Evolutionary conservation across 163 green algal genomes (phyloP).

Genomic region (Chlorella variabilis): DNA sequence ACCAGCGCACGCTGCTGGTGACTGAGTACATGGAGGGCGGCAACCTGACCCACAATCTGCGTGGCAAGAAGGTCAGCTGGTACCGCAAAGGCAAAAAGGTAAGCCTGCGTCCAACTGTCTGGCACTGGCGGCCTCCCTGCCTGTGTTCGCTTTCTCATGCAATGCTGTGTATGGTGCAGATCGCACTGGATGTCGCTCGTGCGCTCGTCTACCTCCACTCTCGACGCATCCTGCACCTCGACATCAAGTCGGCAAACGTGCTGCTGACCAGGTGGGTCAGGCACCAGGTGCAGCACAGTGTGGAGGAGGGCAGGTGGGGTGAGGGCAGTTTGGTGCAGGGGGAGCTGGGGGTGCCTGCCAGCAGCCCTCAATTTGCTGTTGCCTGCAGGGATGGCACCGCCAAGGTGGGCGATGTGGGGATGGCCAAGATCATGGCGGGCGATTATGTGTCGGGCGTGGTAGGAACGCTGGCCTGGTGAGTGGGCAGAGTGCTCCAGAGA

Average conservation of each 20-base stretch:
- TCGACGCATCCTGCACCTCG: constrained; percentile 52
- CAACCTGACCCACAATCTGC: constrained; percentile 45
- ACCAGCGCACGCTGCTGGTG: constrained; percentile 28
- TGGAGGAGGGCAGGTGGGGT: neutral
- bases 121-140: too few species aligned
- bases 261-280: neutral
- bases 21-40: constrained; percentile 53
- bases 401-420: constrained; percentile 42
- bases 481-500: neutral
- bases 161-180: neutral
- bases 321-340: neutral
- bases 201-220: constrained; percentile 59
- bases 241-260: constrained; percentile 15
- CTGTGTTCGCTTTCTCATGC: neutral
- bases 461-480: constrained; percentile 39
- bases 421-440: constrained; percentile 21
- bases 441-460: constrained; percentile 32
- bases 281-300: neutral
- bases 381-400: constrained; percentile 35
- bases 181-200: constrained; percentile 46
- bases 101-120: neutral
- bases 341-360: constrained; percentile 24
- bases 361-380: neutral
- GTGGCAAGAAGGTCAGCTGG: constrained; percentile 32
- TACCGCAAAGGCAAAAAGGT: neutral